Evolutionary conservation across 345 rosid genomes (phyloP).

Genomic region (Dipteronia dyeriana): DNA sequence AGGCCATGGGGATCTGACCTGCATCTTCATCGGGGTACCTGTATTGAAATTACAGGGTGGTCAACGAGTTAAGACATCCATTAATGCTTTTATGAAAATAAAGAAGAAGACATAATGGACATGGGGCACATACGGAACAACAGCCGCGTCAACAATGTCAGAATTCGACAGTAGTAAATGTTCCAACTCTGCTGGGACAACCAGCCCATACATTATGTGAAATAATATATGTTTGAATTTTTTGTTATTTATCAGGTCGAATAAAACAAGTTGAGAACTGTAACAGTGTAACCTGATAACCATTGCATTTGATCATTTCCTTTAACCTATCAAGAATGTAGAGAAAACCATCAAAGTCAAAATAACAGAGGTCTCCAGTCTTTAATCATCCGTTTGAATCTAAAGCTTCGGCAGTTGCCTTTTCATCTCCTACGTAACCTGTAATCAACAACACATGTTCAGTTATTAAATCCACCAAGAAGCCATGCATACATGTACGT

Average conservation of each 20-base stretch:
- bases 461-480: too few relatives aligned
- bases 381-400: conserved; percentile 82
- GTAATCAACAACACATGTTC: conserved; percentile 13
- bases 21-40: conserved; percentile 93
- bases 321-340: conserved; percentile 79
- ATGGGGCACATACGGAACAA: conserved; percentile 60
- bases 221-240: too few relatives aligned
- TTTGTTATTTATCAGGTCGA: not conserved
- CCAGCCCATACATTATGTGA: conserved; percentile 38
- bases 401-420: conserved; percentile 81
- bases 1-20: conserved; percentile 95
- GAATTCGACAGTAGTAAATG: conserved; percentile 67
- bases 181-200: conserved; percentile 92
- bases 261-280: too few relatives aligned
- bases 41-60: not conserved
- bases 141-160: conserved; percentile 80
- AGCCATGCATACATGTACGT: too few relatives aligned
- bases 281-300: conserved; percentile 73
- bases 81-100: not conserved
- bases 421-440: conserved; percentile 82
- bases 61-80: not conserved
- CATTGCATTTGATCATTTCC: conserved; percentile 90
- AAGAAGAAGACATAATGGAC: not conserved
- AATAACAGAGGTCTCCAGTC: conserved; percentile 85
- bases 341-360: conserved; percentile 66